A percentile compares a stretch with the other conserved stretches of the same genome.
phyloP scores from a whole-genome alignment of 805 yeast genomes.

The Metschnikowia koreensis region DNA sequence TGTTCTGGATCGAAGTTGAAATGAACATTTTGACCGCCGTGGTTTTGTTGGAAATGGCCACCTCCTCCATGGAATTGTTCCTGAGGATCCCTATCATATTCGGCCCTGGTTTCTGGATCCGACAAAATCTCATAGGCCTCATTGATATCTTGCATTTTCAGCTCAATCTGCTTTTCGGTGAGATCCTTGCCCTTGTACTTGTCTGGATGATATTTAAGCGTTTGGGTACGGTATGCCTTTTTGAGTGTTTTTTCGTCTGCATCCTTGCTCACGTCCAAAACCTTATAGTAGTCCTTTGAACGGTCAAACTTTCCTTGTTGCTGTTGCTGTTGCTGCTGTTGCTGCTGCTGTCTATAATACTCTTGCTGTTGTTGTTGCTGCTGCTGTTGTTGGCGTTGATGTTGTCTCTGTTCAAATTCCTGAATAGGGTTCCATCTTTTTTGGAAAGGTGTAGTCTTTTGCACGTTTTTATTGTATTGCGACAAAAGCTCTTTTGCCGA shows the following conservation, averaged over 20 bases:
- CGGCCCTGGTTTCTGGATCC: conserved; percentile 57
- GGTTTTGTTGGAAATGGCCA: conserved; percentile 9
- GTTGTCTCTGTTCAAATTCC: conserved; percentile 26
- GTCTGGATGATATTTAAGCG: conserved; percentile 89
- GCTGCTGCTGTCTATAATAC: conserved; percentile 44
- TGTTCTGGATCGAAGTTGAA: conserved; percentile 17
- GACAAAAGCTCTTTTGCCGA: conserved; percentile 42
- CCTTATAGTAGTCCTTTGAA: conserved; percentile 74
- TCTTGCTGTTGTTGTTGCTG: conserved; percentile 43
- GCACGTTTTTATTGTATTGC: conserved; percentile 32
- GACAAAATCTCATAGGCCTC: conserved; percentile 87
- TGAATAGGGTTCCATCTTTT: conserved; percentile 34
- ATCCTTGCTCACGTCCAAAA: conserved; percentile 61
- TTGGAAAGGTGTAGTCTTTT: conserved; percentile 39
- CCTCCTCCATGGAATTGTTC: conserved; percentile 12
- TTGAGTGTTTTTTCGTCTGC: conserved; percentile 75
- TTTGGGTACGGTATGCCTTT: conserved; percentile 74
- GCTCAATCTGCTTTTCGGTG: conserved; percentile 66
- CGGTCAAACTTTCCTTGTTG: conserved; percentile 32
- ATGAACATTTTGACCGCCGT: conserved; percentile 6
- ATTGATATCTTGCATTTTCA: conserved; percentile 87
- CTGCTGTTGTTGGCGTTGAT: conserved; percentile 34
- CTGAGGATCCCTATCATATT: conserved; percentile 58
- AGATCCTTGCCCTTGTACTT: conserved; percentile 70
- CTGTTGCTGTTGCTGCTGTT: conserved; percentile 26